Evolutionary conservation across 2,329 filamentous ascomycete genomes (phyloP).

Genomic region (Monosporascus cannonballus): DNA sequence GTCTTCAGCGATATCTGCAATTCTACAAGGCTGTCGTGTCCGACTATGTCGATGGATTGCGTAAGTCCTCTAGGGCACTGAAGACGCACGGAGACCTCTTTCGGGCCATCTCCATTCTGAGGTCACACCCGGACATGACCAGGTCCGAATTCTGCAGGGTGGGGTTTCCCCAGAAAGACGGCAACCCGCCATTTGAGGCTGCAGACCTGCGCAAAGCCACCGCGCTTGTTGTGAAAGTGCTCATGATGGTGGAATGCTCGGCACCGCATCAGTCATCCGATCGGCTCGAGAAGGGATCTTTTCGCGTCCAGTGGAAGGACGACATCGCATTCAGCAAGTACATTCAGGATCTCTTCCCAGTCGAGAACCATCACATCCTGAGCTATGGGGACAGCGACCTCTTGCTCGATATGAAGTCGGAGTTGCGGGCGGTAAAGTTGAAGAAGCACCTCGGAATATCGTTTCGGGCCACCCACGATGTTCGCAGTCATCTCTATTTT

Average conservation of each 20-base stretch:
- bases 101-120: slow-evolving; percentile 2
- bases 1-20: slow-evolving; percentile 4
- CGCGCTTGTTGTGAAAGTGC: slow-evolving; percentile 8
- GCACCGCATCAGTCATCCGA: slow-evolving; percentile 6
- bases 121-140: slow-evolving; percentile 1
- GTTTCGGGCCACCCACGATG: slow-evolving; percentile 7
- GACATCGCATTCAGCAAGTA: slow-evolving; percentile 9
- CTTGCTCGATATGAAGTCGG: slow-evolving; percentile 3
- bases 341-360: slow-evolving; percentile 8
- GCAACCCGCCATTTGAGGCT: not conserved
- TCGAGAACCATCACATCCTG: slow-evolving; percentile 7
- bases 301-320: slow-evolving; percentile 2
- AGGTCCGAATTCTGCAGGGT: slow-evolving; percentile 1
- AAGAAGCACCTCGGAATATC: slow-evolving; percentile 6
- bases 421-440: slow-evolving; percentile 7
- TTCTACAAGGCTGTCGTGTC: slow-evolving; percentile 3
- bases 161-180: not conserved
- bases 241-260: slow-evolving; percentile 9
- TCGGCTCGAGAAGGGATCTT: slow-evolving; percentile 9
- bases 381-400: slow-evolving; percentile 6
- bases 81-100: slow-evolving; percentile 7
- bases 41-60: slow-evolving; percentile 4
- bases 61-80: not conserved
- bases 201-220: not conserved
- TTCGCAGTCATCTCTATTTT: slow-evolving; percentile 9